Evolutionary conservation across 164 flowering plant species (phyloP).

Genomic region (Protea cynaroides): DNA sequence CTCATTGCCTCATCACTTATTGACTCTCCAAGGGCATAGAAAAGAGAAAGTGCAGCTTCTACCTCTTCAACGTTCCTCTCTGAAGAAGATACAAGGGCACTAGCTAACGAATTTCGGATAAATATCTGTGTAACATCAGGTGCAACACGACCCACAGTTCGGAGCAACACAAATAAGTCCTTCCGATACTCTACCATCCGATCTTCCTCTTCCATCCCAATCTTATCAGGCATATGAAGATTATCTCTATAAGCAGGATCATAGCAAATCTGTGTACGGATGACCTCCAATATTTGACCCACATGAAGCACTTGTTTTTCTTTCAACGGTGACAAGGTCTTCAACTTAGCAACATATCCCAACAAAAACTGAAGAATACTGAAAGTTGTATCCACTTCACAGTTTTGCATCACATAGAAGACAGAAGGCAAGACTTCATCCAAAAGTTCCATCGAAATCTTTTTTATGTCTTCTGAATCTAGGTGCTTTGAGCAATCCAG

Average conservation of each 20-base stretch:
- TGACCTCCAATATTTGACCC: constrained; percentile 81
- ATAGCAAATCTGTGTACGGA: constrained; percentile 58
- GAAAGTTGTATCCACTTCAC: constrained; percentile 70
- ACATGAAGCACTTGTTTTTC: constrained; percentile 74
- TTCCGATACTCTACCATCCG: constrained; percentile 80
- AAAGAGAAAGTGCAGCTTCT: constrained; percentile 88
- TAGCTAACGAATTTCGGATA: constrained; percentile 63
- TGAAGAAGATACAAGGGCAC: constrained; percentile 46
- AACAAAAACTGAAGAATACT: constrained; percentile 77
- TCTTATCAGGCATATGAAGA: constrained; percentile 69
- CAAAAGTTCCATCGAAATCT: constrained; percentile 52
- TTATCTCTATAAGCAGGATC: constrained; percentile 69
- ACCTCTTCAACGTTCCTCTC: constrained; percentile 85
- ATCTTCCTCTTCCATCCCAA: constrained; percentile 91
- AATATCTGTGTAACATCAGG: constrained; percentile 82
- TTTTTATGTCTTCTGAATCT: constrained; percentile 52
- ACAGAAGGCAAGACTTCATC: constrained; percentile 90
- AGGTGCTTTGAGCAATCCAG: constrained; percentile 72
- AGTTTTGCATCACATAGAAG: constrained; percentile 71
- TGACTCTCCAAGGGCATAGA: constrained; percentile 84
- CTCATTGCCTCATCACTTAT: constrained; percentile 71
- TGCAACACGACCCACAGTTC: constrained; percentile 83
- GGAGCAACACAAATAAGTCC: constrained; percentile 80
- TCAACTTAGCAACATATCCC: constrained; percentile 76
- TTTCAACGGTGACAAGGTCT: constrained; percentile 53